These are phyloP conservation scores for Pseudozyma tsukubaensis DNA, from an alignment of 1,284 basidiomycete genomes.

Conservation along the genomic window DNA sequence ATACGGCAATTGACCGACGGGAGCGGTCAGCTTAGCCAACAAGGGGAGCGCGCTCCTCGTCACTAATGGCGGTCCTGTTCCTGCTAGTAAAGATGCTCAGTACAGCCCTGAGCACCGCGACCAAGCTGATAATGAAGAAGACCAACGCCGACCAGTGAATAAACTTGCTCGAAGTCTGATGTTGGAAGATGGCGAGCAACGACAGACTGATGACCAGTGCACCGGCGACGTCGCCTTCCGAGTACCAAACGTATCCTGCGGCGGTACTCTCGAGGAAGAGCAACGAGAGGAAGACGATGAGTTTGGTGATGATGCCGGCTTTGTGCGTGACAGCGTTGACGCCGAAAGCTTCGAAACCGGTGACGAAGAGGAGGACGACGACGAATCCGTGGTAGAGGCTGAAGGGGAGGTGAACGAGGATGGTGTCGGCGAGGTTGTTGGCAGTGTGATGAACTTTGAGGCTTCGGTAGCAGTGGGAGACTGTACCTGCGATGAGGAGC, in stretches of 20 bases:
- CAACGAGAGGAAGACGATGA: slow-evolving; percentile 90
- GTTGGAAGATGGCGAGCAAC: slow-evolving; percentile 71
- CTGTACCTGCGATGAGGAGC: slow-evolving; percentile 82
- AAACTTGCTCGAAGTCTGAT: slow-evolving; percentile 74
- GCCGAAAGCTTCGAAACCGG: slow-evolving; percentile 91
- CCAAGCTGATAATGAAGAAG: slow-evolving; percentile 84
- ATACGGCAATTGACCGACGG: background rate
- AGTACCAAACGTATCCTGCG: slow-evolving; percentile 83
- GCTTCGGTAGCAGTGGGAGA: slow-evolving; percentile 91
- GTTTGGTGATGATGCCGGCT: slow-evolving; percentile 89
- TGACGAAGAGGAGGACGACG: slow-evolving; percentile 87
- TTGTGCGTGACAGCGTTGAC: slow-evolving; percentile 76
- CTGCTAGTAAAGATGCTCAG: slow-evolving; percentile 72
- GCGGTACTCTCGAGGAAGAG: slow-evolving; percentile 94
- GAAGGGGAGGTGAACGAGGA: slow-evolving; percentile 71
- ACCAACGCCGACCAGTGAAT: slow-evolving; percentile 88
- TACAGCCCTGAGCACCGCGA: slow-evolving; percentile 84
- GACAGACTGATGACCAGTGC: slow-evolving; percentile 86
- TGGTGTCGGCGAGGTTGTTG: slow-evolving; percentile 73
- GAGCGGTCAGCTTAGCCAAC: slow-evolving; percentile 26
- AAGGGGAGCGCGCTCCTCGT: slow-evolving; percentile 87
- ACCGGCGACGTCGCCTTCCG: slow-evolving; percentile 89
- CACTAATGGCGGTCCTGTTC: slow-evolving; percentile 72
- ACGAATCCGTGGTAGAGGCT: slow-evolving; percentile 87
- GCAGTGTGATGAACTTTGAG: slow-evolving; percentile 85